Conservation (phyloP, 2,329 filamentous ascomycete genomes). For the Beauveria pseudobassiana region DNA sequence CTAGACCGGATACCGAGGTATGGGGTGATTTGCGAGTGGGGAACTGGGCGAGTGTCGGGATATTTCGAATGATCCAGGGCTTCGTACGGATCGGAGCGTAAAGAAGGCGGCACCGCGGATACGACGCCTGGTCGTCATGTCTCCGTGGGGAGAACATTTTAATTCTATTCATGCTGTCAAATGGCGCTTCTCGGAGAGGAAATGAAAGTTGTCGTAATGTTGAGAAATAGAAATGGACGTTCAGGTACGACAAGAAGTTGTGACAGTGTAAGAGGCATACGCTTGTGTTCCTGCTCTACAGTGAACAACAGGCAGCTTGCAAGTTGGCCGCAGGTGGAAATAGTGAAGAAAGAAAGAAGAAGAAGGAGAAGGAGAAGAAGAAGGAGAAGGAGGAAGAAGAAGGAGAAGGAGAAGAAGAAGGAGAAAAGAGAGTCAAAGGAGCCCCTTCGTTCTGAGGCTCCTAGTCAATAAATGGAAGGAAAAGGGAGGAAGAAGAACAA, state of each 20-base stretch:
- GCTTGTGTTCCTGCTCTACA: conserved; percentile 11
- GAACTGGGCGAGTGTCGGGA: conserved; percentile 36
- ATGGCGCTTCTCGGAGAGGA: background rate
- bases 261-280: conserved; percentile 1
- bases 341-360: background rate
- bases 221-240: background rate
- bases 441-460: background rate
- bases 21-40: conserved; percentile 69
- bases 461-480: background rate
- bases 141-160: conserved; percentile 32
- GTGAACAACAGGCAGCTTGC: conserved; percentile 9
- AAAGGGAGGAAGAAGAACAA: background rate
- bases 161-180: conserved; percentile 23
- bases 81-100: conserved; percentile 30
- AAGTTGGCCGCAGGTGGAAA: background rate
- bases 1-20: conserved; percentile 86
- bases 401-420: background rate
- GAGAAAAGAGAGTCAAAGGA: background rate
- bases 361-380: background rate
- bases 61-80: conserved; percentile 25
- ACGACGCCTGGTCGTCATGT: conserved; percentile 22
- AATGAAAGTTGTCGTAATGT: background rate
- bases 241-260: background rate
- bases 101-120: conserved; percentile 30
- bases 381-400: background rate